Evolutionary conservation across 768 basidiomycete genomes (phyloP), one percentile per base, ranked within the genome.

Genomic region (Pleurotus eryngii): DNA sequence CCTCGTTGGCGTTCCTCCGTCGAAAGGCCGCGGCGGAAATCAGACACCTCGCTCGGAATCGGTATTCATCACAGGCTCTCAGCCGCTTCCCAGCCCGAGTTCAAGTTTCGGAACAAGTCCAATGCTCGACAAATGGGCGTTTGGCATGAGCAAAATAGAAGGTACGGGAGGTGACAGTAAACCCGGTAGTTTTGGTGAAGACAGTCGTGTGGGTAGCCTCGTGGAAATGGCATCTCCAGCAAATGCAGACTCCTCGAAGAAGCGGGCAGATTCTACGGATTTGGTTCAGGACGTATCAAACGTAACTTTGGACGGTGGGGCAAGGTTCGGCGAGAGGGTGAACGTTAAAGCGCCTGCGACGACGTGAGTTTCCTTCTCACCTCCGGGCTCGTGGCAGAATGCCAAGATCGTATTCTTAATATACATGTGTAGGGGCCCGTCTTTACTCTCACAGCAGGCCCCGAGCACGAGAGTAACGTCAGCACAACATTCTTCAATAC

Each of bases 81-180:
- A 95, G 67, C 96, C 96, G 0, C 79, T 99, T 4, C 96, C 96
- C 0, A 92, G 90, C 2, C 90, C 90, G 0, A 86, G 84, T 14
- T 89, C 87, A 27, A 87, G 87, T 3, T 87, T 83, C 65, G 82
- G 77, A 46, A 76, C 81, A 18, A 84, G 84, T 51, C 89, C 92
- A 11, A 75, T 75, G 73, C 63, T 95, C 48, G 95, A 97, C 78
- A 89, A 88, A 63, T 92, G 86, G 77, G 86, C 86, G 0, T 96
- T 99, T 65, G 88, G 86, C 2, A 98, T 98, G 96, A 87, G 82
- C 73, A 91, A 87, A 73, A 95, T 98, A 64, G 90, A 86, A 18
- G 77, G 74, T 45, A 71, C 76, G 39, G 69, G 43, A 30, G 66
- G 62, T 47, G 73, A 74, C 30, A 72, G 70, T 46, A 74, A 39